Percentiles rank a stretch among this genome's conserved stretches.
These are phyloP conservation scores for Zymoseptoria brevis DNA, from an alignment of 2,329 filamentous ascomycete genomes.

Conservation along the genomic window DNA sequence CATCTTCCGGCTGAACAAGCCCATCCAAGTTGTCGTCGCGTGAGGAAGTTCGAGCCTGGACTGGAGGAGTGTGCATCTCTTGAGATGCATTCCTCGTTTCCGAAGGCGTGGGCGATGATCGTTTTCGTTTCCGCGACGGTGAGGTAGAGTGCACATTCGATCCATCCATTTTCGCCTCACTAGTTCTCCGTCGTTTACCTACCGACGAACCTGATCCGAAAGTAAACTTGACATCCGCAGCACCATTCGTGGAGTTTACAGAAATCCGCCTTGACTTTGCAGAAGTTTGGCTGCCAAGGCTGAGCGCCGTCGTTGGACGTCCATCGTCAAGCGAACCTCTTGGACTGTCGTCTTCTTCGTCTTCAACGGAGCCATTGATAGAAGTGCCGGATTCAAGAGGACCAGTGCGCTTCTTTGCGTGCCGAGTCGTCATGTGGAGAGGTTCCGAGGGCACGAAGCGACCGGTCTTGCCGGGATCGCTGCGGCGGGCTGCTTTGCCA, in stretches of 20 bases:
- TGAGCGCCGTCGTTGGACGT: slow-evolving; percentile 18
- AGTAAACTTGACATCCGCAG: slow-evolving; percentile 8
- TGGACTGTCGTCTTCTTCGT: slow-evolving; percentile 14
- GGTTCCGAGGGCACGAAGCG: slow-evolving; percentile 41
- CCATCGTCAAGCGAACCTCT: slow-evolving; percentile 19
- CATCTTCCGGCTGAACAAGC: slow-evolving; percentile 7
- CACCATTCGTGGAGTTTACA: slow-evolving; percentile 10
- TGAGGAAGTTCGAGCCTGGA: neutral
- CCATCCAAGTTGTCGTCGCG: slow-evolving; percentile 1
- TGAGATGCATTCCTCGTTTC: neutral
- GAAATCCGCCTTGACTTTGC: slow-evolving; percentile 15
- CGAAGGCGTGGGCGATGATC: slow-evolving; percentile 16
- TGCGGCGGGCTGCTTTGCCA: slow-evolving; percentile 14
- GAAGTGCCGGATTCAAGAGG: slow-evolving; percentile 16
- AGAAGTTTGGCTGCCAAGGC: slow-evolving; percentile 19
- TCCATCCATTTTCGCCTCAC: neutral
- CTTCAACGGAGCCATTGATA: slow-evolving; percentile 21
- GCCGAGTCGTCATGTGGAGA: slow-evolving; percentile 43
- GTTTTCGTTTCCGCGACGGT: slow-evolving; percentile 23
- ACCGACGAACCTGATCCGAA: slow-evolving; percentile 6
- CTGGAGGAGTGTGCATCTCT: neutral
- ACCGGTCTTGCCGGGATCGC: slow-evolving; percentile 17
- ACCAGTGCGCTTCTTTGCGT: slow-evolving; percentile 15
- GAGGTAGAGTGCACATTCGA: slow-evolving; percentile 7
- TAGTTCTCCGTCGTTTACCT: slow-evolving; percentile 1